phyloP scores from a whole-genome alignment of 1,284 basidiomycete genomes.

The Megacollybia platyphylla region DNA sequence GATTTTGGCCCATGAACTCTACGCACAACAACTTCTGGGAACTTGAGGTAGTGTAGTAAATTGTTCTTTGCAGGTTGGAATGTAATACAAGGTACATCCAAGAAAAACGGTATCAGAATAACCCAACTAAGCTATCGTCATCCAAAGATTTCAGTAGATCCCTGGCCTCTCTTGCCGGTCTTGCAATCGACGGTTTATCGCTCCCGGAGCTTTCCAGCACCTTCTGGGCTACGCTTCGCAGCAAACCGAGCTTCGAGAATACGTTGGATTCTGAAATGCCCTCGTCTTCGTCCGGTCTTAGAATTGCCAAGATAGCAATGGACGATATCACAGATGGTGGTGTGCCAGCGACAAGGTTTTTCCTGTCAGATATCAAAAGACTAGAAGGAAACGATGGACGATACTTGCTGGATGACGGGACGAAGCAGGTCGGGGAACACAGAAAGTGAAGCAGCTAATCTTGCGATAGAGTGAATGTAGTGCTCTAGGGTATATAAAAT shows the following conservation, averaged over 20 bases:
- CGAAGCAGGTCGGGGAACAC: slow-evolving; percentile 53
- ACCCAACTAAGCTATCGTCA: neutral
- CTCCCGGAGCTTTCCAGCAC: slow-evolving; percentile 57
- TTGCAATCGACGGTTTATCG: slow-evolving; percentile 65
- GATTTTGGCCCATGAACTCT: neutral
- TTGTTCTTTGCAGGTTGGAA: too few species aligned
- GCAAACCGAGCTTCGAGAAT: slow-evolving; percentile 53
- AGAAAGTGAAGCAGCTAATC: slow-evolving; percentile 58
- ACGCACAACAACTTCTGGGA: too few species aligned
- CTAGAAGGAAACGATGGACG: neutral
- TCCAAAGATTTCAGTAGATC: slow-evolving; percentile 39
- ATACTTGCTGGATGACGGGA: slow-evolving; percentile 56
- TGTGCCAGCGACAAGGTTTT: slow-evolving; percentile 49
- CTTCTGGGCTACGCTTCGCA: slow-evolving; percentile 63
- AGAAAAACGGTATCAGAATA: neutral
- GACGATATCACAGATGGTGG: slow-evolving; percentile 52
- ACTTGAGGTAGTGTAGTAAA: too few species aligned
- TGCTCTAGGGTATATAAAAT: slow-evolving; percentile 33
- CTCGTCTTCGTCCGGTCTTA: slow-evolving; percentile 34
- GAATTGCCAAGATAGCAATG: slow-evolving; percentile 51
- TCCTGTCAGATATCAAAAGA: slow-evolving; percentile 15
- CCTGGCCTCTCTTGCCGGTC: slow-evolving; percentile 77
- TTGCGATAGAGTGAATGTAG: slow-evolving; percentile 60
- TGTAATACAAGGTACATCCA: too few species aligned
- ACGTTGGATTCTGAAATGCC: slow-evolving; percentile 25